Evolutionary conservation across 805 yeast species (phyloP), one percentile per base, ranked within the genome.

Genomic region (Ogataea pilisensis): DNA sequence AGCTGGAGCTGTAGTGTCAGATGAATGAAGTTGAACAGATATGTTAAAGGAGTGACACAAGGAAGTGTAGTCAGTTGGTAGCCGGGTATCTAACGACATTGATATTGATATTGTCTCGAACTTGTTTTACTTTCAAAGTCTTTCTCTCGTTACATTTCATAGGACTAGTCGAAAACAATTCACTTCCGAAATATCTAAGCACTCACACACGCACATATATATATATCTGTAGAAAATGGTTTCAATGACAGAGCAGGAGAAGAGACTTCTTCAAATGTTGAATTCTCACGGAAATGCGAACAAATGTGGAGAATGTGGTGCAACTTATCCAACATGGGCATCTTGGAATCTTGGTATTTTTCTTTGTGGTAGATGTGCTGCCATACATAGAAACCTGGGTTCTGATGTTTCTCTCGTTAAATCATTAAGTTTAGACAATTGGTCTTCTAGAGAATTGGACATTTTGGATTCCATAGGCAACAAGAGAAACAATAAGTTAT

Each of bases 351-450:
- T 85, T 32, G 95, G 95, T 21, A 64, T 85, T 4, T 80, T 87
- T 44, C 66, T 87, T 14, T 87, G 95, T 66, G 93, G 93, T 13
- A 68, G 93, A 49, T 87, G 95, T 70, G 91, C 95, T 8, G 78
- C 86, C 3, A 71, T 80, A 26, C 95, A 87, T 61, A 69, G 87
- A 45, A 74, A 75, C 41, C 66, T 85, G 32, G 85, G 88, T 0
- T 51, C 69, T 2, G 78, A 78, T 31, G 61, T 81, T 11, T 80
- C 90, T 5, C 64, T 68, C 37, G 86, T 85, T 7, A 85, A 84
- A 53, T 82, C 90, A 0, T 65, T 87, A 39, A 78, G 89, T 5
- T 67, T 83, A 57, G 95, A 87, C 50, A 62, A 67, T 3, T 87
- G 95, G 95, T 50, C 70, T 1, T 58, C 58, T 5, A 67, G 66